These are phyloP conservation scores for Exobasidium cylindrosporum DNA, from an alignment of 1,284 basidiomycete species.

Conservation along the genomic window DNA sequence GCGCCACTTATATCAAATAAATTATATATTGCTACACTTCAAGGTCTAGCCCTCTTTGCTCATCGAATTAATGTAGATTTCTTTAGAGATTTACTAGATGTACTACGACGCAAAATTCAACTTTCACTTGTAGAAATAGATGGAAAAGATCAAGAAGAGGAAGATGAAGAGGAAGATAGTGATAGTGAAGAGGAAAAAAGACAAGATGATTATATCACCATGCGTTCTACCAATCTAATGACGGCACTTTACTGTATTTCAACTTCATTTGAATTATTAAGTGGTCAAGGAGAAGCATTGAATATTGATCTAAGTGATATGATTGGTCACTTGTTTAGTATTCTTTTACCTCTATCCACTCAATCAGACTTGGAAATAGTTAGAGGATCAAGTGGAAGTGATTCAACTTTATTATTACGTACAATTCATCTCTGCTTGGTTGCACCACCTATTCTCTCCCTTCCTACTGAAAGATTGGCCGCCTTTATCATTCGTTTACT, in stretches of 20 bases:
- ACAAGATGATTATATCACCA: conserved; percentile 13
- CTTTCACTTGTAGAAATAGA: conserved; percentile 46
- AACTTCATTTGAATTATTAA: conserved; percentile 91
- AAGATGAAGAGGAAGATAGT: background rate
- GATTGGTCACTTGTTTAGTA: conserved; percentile 70
- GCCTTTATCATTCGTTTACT: conserved; percentile 89
- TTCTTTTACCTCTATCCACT: conserved; percentile 59
- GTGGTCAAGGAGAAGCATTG: conserved; percentile 95
- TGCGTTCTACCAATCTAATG: background rate
- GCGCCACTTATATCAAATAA: conserved; percentile 70
- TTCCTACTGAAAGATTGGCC: conserved; percentile 74
- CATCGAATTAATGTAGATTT: conserved; percentile 98
- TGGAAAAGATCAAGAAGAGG: conserved; percentile 7
- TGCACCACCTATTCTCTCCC: conserved; percentile 59
- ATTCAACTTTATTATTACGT: conserved; percentile 73
- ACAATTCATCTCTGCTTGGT: conserved; percentile 76
- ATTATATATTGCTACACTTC: conserved; percentile 80
- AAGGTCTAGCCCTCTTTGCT: conserved; percentile 87
- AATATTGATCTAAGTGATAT: conserved; percentile 93
- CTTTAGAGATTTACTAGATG: conserved; percentile 88
- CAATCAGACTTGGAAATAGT: conserved; percentile 58
- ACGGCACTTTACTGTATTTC: conserved; percentile 73
- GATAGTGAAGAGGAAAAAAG: conserved; percentile 9
- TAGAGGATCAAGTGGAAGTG: background rate
- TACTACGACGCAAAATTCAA: conserved; percentile 75